Evolutionary conservation across 2,329 filamentous ascomycete genomes (phyloP).

Genomic region (Cladophialophora bantiana): DNA sequence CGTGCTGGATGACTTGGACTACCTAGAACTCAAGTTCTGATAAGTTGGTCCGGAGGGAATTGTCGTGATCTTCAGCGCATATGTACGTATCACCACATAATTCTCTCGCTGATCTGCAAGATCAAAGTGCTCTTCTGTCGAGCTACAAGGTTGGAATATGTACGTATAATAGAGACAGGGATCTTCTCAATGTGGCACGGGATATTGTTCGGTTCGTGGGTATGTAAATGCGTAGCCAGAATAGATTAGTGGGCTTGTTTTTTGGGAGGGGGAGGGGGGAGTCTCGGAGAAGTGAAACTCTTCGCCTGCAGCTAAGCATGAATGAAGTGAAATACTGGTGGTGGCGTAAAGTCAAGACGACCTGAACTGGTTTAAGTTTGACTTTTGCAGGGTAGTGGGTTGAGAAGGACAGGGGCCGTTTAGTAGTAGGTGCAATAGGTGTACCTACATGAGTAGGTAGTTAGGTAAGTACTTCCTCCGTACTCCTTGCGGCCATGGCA

Average conservation of each 20-base stretch:
- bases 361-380: conserved; percentile 1
- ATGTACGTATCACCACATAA: not conserved
- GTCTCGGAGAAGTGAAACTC: not conserved
- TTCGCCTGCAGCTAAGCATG: not conserved
- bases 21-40: too few species aligned
- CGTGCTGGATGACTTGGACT: not conserved
- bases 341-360: conserved; percentile 4
- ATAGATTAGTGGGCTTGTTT: not conserved
- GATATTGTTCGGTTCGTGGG: not conserved
- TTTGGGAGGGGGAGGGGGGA: too few species aligned
- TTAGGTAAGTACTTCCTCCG: not conserved
- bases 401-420: conserved; percentile 1
- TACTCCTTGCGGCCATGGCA: not conserved
- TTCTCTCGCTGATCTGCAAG: not conserved
- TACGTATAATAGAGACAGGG: conserved; percentile 1
- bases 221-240: not conserved
- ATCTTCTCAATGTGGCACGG: not conserved
- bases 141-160: not conserved
- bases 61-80: not conserved
- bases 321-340: not conserved
- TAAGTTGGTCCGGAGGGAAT: not conserved
- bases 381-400: not conserved
- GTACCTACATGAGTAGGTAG: not conserved
- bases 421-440: not conserved
- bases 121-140: not conserved